These are phyloP conservation scores for Leishmania lainsoni DNA, from an alignment of 208 protist species.

Conservation along the genomic window DNA sequence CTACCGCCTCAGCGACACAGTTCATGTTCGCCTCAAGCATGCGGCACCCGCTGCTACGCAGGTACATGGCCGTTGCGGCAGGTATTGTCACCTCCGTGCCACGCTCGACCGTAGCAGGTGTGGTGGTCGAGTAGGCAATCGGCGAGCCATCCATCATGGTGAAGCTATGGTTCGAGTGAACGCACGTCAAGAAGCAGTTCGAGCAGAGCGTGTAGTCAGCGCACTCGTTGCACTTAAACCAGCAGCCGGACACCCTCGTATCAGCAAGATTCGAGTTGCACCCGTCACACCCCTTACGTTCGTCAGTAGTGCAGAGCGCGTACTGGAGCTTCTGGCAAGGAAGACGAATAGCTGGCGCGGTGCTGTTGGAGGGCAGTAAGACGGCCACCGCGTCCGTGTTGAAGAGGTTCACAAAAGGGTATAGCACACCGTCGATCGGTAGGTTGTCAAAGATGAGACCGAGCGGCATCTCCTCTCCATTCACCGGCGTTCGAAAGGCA, in stretches of 20 bases:
- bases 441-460: constrained; percentile 87
- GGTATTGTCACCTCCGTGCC: constrained; percentile 83
- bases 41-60: constrained; percentile 78
- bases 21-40: constrained; percentile 74
- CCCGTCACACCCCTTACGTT: constrained; percentile 72
- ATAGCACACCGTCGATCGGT: constrained; percentile 56
- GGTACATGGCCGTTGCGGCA: constrained; percentile 63
- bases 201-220: constrained; percentile 87
- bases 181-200: constrained; percentile 74
- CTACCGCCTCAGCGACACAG: constrained; percentile 68
- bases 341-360: constrained; percentile 56
- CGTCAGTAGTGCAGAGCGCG: constrained; percentile 46
- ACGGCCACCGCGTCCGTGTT: constrained; percentile 91
- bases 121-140: constrained; percentile 58
- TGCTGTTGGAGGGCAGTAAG: constrained; percentile 68
- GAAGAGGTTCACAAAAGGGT: constrained; percentile 89
- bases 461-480: constrained; percentile 71
- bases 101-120: constrained; percentile 39
- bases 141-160: constrained; percentile 74
- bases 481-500: constrained; percentile 83
- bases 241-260: constrained; percentile 43
- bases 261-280: constrained; percentile 68
- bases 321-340: constrained; percentile 78
- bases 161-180: constrained; percentile 88
- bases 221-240: constrained; percentile 93